phyloP scores from a whole-genome alignment of 495 filamentous ascomycete species.

The Saxispiralis lemnorum region DNA sequence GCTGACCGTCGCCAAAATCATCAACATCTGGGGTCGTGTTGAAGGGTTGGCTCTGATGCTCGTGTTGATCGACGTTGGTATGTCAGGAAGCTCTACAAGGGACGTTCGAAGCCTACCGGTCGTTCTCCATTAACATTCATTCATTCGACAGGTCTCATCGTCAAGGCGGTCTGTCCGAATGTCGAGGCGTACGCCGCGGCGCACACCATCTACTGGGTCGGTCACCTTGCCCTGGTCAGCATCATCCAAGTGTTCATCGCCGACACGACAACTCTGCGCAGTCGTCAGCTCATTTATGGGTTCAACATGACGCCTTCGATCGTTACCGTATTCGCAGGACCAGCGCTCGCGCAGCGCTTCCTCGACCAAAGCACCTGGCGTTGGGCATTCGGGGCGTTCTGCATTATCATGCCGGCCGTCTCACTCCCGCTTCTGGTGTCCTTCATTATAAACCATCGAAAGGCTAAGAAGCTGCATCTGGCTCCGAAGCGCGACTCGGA shows the following conservation, averaged over 20 bases:
- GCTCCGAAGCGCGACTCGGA: slow-evolving; percentile 27
- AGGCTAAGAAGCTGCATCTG: slow-evolving; percentile 26
- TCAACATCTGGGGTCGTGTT: slow-evolving; percentile 9
- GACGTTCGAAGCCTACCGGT: neutral
- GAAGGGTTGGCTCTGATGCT: slow-evolving; percentile 9
- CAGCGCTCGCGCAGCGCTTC: slow-evolving; percentile 12
- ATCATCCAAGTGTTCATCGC: slow-evolving; percentile 14
- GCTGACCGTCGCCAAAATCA: slow-evolving; percentile 7
- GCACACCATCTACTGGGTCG: slow-evolving; percentile 4
- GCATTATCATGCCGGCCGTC: slow-evolving; percentile 16
- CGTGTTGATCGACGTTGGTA: neutral
- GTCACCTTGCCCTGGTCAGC: neutral
- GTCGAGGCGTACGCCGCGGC: slow-evolving; percentile 12
- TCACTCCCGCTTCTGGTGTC: slow-evolving; percentile 12
- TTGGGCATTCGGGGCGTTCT: slow-evolving; percentile 21
- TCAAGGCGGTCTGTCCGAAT: slow-evolving; percentile 11
- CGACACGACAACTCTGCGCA: slow-evolving; percentile 17
- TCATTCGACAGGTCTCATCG: neutral
- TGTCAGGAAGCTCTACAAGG: no score
- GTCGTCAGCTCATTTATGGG: slow-evolving; percentile 15
- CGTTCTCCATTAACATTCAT: no score
- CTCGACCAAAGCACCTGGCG: slow-evolving; percentile 13
- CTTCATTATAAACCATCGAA: slow-evolving; percentile 14
- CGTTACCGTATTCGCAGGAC: slow-evolving; percentile 12
- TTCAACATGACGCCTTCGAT: slow-evolving; percentile 17